Evolutionary conservation across 345 rosid genomes (phyloP), one percentile per base, ranked within the genome.

Genomic region (Euphorbia tirucalli): DNA sequence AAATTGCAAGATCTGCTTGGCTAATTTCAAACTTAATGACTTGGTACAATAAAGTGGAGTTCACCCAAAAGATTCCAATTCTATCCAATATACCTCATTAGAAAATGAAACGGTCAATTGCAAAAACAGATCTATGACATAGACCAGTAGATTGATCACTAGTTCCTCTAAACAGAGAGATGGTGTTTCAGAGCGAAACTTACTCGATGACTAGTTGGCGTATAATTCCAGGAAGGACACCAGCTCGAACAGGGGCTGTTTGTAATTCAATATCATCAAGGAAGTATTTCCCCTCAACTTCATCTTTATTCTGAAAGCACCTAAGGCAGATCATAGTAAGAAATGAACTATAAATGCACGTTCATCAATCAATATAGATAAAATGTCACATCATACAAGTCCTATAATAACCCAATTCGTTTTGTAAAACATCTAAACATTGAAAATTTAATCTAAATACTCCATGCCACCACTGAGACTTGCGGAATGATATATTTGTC

Each of bases 171-270:
- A n/a, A n/a, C n/a, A n/a, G n/a, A 28, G n/a, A 16, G 31, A 3
- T 16, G 22, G 19, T 10, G 54, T 2, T 59, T 3, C 3, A 15
- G 25, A 27, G 32, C 56, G n/a, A 69, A 54, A 52, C 79, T 70
- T 84, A 90, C 97, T 94, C 97, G 8, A 89, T 86, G 74, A 92
- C 87, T n/a, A 92, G 74, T 71, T 88, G 89, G 77, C 97, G 86
- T 56, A 92, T 88, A 66, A 89, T 79, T 73, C 97, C 97, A 4
- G 92, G 97, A 80, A 95, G 99, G 68, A 85, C 90, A 30, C 99
- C 93, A 69, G 82, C 97, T 25, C 77, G 49, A 62, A 90, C 62
- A 55, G 97, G 97, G 61, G 99, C 96, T 32, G 96, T 89, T 81
- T 87, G 93, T 30, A 92, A 92, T 83, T 92, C 92, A 54, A 80